Conservation (phyloP, 2,329 filamentous ascomycete genomes). For the Thelonectria olida region DNA sequence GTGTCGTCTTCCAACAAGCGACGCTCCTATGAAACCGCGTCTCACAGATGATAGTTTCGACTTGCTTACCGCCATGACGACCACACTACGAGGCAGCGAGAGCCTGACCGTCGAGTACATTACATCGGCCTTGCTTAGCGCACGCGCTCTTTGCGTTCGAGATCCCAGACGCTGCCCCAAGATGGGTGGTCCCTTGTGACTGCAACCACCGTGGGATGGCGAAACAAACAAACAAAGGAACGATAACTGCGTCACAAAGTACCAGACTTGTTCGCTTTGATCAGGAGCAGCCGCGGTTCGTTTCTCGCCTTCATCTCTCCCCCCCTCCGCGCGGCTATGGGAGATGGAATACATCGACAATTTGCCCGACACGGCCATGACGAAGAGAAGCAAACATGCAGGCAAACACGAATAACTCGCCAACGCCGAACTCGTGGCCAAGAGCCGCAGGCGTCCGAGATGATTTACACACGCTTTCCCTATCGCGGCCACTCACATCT, state of each 20-base stretch:
- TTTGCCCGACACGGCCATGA: conserved; percentile 4
- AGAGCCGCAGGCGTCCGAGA: not conserved
- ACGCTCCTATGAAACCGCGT: not conserved
- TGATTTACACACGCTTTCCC: conserved; percentile 7
- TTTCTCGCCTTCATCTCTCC: not conserved
- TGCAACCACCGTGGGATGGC: no score
- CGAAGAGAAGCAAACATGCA: not conserved
- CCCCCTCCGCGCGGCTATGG: not conserved
- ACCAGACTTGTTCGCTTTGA: no score
- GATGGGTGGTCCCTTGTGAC: not conserved
- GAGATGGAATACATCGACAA: not conserved
- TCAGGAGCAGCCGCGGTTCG: not conserved
- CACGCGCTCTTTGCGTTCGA: not conserved
- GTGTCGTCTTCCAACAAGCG: not conserved
- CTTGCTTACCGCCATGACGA: not conserved
- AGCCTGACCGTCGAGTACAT: not conserved
- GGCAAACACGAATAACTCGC: not conserved
- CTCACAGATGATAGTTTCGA: not conserved
- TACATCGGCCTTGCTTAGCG: not conserved
- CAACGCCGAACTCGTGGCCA: not conserved
- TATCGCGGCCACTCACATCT: conserved; percentile 5
- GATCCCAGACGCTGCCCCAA: not conserved
- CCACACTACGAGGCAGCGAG: not conserved
- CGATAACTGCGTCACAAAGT: no score
- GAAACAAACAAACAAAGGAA: no score